phyloP scores from a whole-genome alignment of 768 basidiomycete genomes.

The Suillus bovinus region DNA sequence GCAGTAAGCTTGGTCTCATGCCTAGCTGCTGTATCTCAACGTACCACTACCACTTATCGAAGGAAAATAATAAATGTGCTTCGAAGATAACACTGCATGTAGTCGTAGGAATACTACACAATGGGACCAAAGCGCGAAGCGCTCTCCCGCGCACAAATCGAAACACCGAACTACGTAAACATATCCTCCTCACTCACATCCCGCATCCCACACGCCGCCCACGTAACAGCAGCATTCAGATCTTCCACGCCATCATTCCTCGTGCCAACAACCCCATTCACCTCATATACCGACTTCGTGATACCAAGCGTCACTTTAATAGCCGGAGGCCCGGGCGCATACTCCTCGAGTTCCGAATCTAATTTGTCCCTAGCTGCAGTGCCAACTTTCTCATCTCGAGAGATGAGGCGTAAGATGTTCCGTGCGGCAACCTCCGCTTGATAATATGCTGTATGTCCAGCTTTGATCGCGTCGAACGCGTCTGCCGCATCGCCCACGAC shows the following conservation, averaged over 20 bases:
- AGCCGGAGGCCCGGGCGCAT: constrained; percentile 47
- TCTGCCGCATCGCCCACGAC: constrained; percentile 65
- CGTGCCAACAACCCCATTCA: constrained; percentile 43
- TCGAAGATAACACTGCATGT: too few relatives aligned
- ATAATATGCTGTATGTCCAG: constrained; percentile 56
- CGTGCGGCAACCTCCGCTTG: constrained; percentile 54
- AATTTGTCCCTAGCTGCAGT: not conserved
- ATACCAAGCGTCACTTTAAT: constrained; percentile 67
- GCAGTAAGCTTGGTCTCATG: too few relatives aligned
- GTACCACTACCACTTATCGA: too few relatives aligned
- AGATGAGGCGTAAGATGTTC: constrained; percentile 51
- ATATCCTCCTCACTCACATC: constrained; percentile 37
- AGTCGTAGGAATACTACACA: too few relatives aligned
- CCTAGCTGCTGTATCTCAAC: too few relatives aligned
- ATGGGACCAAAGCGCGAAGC: too few relatives aligned
- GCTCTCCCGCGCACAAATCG: too few relatives aligned
- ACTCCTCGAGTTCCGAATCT: constrained; percentile 37
- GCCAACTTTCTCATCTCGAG: constrained; percentile 17
- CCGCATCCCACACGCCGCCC: constrained; percentile 46
- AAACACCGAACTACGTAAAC: constrained; percentile 13
- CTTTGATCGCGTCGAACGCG: constrained; percentile 62
- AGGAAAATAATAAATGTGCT: too few relatives aligned
- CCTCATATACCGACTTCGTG: constrained; percentile 50
- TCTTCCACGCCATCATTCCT: constrained; percentile 48
- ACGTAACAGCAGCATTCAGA: constrained; percentile 46